Conservation (phyloP, 768 basidiomycete genomes). For the Hypsizygus marmoreus region DNA sequence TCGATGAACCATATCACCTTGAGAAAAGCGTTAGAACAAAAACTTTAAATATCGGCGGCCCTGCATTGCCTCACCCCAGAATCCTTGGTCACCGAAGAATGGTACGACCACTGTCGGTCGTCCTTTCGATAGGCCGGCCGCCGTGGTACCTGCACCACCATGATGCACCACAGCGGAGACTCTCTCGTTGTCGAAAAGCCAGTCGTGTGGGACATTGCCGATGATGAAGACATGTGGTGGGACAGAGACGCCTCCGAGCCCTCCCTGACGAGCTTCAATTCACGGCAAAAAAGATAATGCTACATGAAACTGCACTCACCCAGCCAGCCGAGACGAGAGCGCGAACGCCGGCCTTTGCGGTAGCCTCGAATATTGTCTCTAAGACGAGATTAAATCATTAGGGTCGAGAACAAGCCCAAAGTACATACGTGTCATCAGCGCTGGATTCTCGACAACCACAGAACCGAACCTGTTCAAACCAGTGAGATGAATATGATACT, state of each 20-base stretch:
- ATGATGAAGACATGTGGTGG: slow-evolving; percentile 60
- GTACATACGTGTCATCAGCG: slow-evolving; percentile 47
- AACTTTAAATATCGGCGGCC: no score
- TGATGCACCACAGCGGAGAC: slow-evolving; percentile 65
- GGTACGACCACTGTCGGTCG: slow-evolving; percentile 63
- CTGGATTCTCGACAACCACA: slow-evolving; percentile 58
- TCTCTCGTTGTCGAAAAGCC: slow-evolving; percentile 58
- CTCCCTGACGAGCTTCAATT: slow-evolving; percentile 37
- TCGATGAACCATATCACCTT: slow-evolving; percentile 62
- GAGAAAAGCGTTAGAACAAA: slow-evolving; percentile 25
- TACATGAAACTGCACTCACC: slow-evolving; percentile 33
- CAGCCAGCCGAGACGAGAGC: slow-evolving; percentile 68
- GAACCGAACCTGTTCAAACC: slow-evolving; percentile 62
- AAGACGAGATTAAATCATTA: slow-evolving; percentile 2
- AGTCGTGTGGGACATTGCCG: slow-evolving; percentile 68
- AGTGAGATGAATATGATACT: background rate
- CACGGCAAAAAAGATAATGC: background rate
- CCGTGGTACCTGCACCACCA: slow-evolving; percentile 69
- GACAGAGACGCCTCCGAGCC: slow-evolving; percentile 52
- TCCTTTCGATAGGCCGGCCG: slow-evolving; percentile 60
- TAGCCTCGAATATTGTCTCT: slow-evolving; percentile 63
- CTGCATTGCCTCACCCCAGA: slow-evolving; percentile 45
- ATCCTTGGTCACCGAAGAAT: slow-evolving; percentile 68
- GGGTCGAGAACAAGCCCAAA: background rate
- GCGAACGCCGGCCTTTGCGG: slow-evolving; percentile 52